Percentiles rank a stretch among this genome's conserved stretches.
Conservation (phyloP, 192 early-diverging fungal genomes). For the Coemansia aciculifera region DNA sequence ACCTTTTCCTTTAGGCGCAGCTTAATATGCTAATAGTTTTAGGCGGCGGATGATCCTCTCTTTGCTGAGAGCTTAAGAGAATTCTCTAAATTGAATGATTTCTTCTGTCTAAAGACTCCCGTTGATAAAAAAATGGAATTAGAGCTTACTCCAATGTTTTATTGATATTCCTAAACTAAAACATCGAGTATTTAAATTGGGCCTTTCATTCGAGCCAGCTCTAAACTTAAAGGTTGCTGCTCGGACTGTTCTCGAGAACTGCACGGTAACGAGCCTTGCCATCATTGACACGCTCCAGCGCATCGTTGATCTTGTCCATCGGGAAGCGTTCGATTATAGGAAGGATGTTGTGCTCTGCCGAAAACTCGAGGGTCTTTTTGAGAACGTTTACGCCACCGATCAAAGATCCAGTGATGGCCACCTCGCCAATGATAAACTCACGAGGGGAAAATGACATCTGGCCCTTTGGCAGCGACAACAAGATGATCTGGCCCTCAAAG, state of each 20-base stretch:
- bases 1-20: no score
- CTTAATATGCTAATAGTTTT: no score
- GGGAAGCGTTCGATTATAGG: constrained; percentile 67
- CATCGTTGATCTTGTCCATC: constrained; percentile 64
- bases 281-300: constrained; percentile 59
- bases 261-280: constrained; percentile 70
- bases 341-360: constrained; percentile 62
- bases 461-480: constrained; percentile 66
- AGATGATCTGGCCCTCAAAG: constrained; percentile 60
- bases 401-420: constrained; percentile 64
- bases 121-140: not conserved
- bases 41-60: no score
- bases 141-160: no score
- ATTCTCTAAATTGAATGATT: no score
- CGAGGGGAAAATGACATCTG: constrained; percentile 49
- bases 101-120: no score
- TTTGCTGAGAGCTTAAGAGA: no score
- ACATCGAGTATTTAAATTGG: not conserved
- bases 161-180: no score
- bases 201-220: no score
- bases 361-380: constrained; percentile 68
- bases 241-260: constrained; percentile 53
- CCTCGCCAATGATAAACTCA: constrained; percentile 53
- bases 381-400: constrained; percentile 64
- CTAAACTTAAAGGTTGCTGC: constrained; percentile 10